A percentile compares a stretch with the other conserved stretches of the same genome.
Conservation (phyloP, 1,284 basidiomycete genomes). For the Pisolithus thermaeus region DNA sequence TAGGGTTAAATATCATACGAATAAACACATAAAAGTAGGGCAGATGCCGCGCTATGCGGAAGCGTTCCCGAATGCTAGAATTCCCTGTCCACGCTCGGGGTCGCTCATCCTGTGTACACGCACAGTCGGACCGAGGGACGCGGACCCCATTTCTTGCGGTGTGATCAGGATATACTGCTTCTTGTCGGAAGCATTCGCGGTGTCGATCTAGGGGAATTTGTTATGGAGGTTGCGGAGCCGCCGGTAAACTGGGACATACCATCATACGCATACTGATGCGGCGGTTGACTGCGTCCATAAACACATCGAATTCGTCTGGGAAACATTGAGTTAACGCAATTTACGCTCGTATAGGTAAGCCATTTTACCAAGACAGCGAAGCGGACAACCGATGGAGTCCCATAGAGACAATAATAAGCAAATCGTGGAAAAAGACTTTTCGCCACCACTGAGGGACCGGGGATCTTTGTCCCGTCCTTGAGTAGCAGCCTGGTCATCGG, state of each 20-base stretch:
- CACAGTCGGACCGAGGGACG: conserved; percentile 56
- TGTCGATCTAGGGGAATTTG: conserved; percentile 63
- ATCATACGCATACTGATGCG: conserved; percentile 91
- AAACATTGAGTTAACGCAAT: conserved; percentile 6
- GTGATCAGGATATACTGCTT: conserved; percentile 94
- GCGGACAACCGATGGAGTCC: conserved; percentile 91
- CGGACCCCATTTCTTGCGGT: conserved; percentile 77
- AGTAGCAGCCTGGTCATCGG: conserved; percentile 67
- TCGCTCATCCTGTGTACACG: conserved; percentile 77
- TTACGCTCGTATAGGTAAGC: conserved; percentile 8
- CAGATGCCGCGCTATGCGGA: background rate
- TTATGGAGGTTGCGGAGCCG: conserved; percentile 4
- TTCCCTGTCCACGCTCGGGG: conserved; percentile 64
- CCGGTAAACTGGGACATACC: conserved; percentile 39
- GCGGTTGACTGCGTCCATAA: conserved; percentile 93
- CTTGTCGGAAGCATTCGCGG: conserved; percentile 75
- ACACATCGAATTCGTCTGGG: conserved; percentile 87
- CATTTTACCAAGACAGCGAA: conserved; percentile 85
- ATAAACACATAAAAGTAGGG: background rate
- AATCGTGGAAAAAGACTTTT: conserved; percentile 97
- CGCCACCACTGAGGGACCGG: conserved; percentile 83
- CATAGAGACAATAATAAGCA: conserved; percentile 90
- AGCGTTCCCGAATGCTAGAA: conserved; percentile 36
- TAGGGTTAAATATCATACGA: background rate
- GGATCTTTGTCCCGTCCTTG: conserved; percentile 71